Evolutionary conservation across 345 rosid species (phyloP), one percentile per base, ranked within the genome.

Genomic region (Lagerstroemia speciosa): DNA sequence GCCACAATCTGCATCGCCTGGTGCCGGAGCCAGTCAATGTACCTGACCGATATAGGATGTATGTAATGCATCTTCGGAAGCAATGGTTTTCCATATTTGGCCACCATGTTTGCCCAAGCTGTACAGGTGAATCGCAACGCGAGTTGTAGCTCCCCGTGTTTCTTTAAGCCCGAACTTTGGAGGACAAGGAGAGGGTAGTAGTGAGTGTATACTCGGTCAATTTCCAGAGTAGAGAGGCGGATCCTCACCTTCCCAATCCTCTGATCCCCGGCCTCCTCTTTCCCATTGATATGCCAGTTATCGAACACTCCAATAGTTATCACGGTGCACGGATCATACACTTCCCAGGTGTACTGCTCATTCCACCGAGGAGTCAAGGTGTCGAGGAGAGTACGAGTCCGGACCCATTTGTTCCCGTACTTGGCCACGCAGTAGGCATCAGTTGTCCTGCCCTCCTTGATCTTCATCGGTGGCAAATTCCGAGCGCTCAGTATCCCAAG

Each of bases 301-400:
- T 84, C 87, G 73, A 75, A 79, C 9, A 65, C 82, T 72, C 45
- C 98, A 46, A 94, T 74, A 14, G 98, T 91, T 69, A 94, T 84
- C 33, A 91, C 98, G 4, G 99, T 94, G 65, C 99, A 91, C 1
- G 97, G 90, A 79, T 94, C 99, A 57, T 57, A 83, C 60, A 91
- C 98, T 67, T 94, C 99, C 98, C 99, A 94, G 20, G 98, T 94
- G 69, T 91, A 94, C 68, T 94, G 99, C 85, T 94, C 99, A 50
- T 94, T 91, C 99, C 99, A 94, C 71, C 78, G 75, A 36, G 99
- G 91, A 2, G 57, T 50, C 74, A 88, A 79, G 15, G 91, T 89
- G 67, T 94, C 93, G 6, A 94, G 86, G 38, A 94, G 86, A 9
- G 98, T 94, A 71, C 99, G 87, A 6, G 97, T 94, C 36, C 99